These are phyloP conservation scores for Quercus tomentella DNA, from an alignment of 331 rosid species.

Conservation along the genomic window DNA sequence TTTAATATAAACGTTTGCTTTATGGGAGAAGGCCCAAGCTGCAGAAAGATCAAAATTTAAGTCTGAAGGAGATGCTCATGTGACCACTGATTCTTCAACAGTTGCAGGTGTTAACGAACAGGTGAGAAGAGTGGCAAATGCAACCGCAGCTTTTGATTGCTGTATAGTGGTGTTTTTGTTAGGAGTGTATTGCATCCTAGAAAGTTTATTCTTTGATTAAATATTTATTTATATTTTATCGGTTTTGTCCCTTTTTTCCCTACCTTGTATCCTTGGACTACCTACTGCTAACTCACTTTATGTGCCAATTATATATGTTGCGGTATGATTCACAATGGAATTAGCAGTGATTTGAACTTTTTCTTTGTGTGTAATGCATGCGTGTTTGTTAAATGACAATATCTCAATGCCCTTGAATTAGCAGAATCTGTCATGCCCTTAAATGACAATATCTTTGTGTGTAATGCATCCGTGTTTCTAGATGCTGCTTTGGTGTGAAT, in stretches of 20 bases:
- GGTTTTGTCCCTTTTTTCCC: neutral
- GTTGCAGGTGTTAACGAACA: conserved; percentile 29
- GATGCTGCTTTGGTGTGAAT: neutral
- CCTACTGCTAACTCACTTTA: too few species aligned
- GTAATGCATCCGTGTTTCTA: too few species aligned
- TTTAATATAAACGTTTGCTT: conserved; percentile 8
- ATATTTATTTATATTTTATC: neutral
- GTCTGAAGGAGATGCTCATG: conserved; percentile 39
- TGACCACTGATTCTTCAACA: conserved; percentile 31
- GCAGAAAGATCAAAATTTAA: conserved; percentile 49
- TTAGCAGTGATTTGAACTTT: too few species aligned
- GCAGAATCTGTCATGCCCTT: too few species aligned
- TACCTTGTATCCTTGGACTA: neutral
- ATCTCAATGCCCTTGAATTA: too few species aligned
- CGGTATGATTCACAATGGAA: too few species aligned
- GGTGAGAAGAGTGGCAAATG: conserved; percentile 31
- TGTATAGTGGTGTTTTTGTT: conserved; percentile 4
- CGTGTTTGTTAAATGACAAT: too few species aligned
- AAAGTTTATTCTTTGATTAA: neutral
- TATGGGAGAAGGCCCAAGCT: conserved; percentile 58
- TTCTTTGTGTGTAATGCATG: too few species aligned
- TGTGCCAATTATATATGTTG: too few species aligned
- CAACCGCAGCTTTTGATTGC: conserved; percentile 13
- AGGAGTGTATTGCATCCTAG: neutral
- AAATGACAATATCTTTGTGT: neutral